Conservation (phyloP, 2,329 filamentous ascomycete genomes). For the Arthroderma uncinatum region DNA sequence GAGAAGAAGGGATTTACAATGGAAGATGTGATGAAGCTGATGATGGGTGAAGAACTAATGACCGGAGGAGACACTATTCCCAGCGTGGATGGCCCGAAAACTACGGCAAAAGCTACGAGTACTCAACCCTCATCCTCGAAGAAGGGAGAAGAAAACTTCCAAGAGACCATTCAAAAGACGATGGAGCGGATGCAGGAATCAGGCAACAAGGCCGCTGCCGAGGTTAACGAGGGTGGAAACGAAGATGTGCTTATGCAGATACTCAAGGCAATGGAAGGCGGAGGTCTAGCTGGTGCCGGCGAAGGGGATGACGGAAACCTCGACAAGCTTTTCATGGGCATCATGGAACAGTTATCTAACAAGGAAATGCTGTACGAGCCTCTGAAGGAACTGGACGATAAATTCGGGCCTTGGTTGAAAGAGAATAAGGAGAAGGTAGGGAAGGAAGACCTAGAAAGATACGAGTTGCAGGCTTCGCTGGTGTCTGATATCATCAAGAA, state of each 20-base stretch:
- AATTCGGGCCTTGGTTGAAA: conserved; percentile 81
- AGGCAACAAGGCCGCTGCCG: conserved; percentile 70
- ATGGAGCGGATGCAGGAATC: conserved; percentile 95
- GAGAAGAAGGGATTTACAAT: conserved; percentile 22
- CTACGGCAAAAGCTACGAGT: conserved; percentile 17
- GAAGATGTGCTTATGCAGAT: conserved; percentile 87
- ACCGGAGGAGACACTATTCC: not conserved
- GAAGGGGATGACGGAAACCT: conserved; percentile 64
- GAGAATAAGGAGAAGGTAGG: conserved; percentile 56
- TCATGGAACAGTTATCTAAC: conserved; percentile 98
- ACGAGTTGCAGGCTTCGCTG: conserved; percentile 65
- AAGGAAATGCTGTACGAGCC: conserved; percentile 98
- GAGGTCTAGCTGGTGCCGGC: conserved; percentile 29
- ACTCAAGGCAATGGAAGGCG: conserved; percentile 72
- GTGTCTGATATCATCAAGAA: conserved; percentile 78
- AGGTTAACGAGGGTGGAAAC: conserved; percentile 52
- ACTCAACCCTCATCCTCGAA: conserved; percentile 17
- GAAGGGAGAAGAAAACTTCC: conserved; percentile 56
- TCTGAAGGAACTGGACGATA: conserved; percentile 91
- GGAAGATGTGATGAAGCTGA: conserved; percentile 23
- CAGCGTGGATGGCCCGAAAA: conserved; percentile 9
- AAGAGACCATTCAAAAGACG: conserved; percentile 82
- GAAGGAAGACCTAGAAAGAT: conserved; percentile 63
- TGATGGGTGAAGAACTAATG: conserved; percentile 20
- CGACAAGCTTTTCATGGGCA: conserved; percentile 86